Evolutionary conservation across 176 grass and related monocot species (phyloP).

Genomic region (Musa itinerans): DNA sequence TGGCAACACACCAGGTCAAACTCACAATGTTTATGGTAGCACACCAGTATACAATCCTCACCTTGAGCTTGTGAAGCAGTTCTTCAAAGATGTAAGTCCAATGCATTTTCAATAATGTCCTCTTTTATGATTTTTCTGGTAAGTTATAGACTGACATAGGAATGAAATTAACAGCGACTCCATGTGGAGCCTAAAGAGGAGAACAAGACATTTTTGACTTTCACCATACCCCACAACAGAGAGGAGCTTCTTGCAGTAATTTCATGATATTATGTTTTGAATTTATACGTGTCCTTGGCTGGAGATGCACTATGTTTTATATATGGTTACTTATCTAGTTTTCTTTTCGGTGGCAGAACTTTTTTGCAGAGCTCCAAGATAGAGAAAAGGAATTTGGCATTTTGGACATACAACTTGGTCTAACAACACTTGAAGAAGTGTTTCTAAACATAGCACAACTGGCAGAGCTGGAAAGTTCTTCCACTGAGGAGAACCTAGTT

Average conservation of each 20-base stretch:
- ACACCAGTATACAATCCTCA: constrained; percentile 29
- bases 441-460: constrained; percentile 92
- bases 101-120: not conserved
- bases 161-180: constrained; percentile 37
- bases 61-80: constrained; percentile 59
- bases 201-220: constrained; percentile 75
- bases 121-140: not conserved
- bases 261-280: constrained; percentile 6
- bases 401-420: constrained; percentile 85
- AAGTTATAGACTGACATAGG: not conserved
- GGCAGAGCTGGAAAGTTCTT: constrained; percentile 77
- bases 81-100: constrained; percentile 75
- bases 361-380: constrained; percentile 82
- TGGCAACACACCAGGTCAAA: constrained; percentile 37
- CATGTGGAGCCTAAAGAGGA: constrained; percentile 76
- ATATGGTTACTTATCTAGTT: not conserved
- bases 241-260: constrained; percentile 75
- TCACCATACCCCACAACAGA: constrained; percentile 80
- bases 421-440: constrained; percentile 91
- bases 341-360: constrained; percentile 35
- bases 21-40: constrained; percentile 29
- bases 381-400: constrained; percentile 76
- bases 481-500: constrained; percentile 65
- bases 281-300: not conserved
- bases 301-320: not conserved